Conservation (phyloP, 208 protist genomes). For the Leishmania lainsoni region DNA sequence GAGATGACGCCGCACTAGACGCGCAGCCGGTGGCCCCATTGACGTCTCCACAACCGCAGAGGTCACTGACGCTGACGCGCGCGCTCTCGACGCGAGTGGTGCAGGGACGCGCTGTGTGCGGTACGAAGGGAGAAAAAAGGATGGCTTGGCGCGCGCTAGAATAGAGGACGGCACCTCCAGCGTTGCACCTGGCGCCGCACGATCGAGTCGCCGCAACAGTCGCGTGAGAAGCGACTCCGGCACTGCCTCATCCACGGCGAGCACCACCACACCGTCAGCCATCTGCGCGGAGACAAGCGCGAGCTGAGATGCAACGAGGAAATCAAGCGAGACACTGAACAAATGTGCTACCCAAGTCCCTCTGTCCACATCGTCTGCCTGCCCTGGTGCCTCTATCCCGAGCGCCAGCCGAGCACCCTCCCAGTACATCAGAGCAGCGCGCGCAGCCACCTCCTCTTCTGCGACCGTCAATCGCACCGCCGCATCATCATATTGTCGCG, state of each 20-base stretch:
- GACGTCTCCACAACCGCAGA: neutral
- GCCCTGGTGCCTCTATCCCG: conserved; percentile 9
- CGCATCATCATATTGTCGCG: neutral
- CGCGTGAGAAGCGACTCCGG: conserved; percentile 18
- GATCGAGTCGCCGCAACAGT: conserved; percentile 20
- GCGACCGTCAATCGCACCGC: conserved; percentile 5
- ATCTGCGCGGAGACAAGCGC: conserved; percentile 45
- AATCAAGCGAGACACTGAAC: conserved; percentile 47
- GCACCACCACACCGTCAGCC: conserved; percentile 31
- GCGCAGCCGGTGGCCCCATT: conserved; percentile 11
- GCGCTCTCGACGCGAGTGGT: neutral
- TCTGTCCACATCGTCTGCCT: neutral
- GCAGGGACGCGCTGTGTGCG: conserved; percentile 1
- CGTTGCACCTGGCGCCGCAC: conserved; percentile 14
- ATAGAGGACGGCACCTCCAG: conserved; percentile 14
- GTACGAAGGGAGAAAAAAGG: conserved; percentile 46
- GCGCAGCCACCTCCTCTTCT: conserved; percentile 29
- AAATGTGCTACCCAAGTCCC: conserved; percentile 2
- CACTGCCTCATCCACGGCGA: conserved; percentile 38
- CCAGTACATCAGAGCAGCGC: conserved; percentile 36
- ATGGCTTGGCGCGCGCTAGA: conserved; percentile 17
- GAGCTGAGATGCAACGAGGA: conserved; percentile 37
- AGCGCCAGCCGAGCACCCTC: conserved; percentile 33
- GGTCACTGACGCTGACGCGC: neutral
- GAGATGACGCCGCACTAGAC: neutral